Evolutionary conservation across 306 rosid genomes (phyloP).

Genomic region (Luffa acutangula): DNA sequence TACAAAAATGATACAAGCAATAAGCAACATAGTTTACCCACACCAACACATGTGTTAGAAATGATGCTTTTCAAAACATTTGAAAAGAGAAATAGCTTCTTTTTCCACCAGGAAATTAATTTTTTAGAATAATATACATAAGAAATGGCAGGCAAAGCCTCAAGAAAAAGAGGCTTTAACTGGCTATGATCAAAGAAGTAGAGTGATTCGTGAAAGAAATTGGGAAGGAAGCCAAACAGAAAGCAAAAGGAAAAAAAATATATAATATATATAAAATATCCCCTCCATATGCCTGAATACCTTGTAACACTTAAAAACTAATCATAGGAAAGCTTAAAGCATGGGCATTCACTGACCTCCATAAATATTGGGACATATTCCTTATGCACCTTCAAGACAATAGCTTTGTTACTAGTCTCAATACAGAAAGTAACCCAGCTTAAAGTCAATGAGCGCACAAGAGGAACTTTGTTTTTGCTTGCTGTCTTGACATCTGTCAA

Average conservation of each 20-base stretch:
- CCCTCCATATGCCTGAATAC: neutral
- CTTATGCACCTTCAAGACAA: conserved; percentile 73
- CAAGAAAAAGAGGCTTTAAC: neutral
- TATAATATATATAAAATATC: neutral
- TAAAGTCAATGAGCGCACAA: conserved; percentile 79
- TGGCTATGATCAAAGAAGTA: neutral
- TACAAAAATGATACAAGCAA: neutral
- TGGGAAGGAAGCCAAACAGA: neutral
- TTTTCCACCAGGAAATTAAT: neutral
- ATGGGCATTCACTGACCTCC: conserved; percentile 62
- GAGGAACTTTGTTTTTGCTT: conserved; percentile 92
- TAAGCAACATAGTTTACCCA: neutral
- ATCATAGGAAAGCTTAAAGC: neutral
- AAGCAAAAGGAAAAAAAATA: neutral
- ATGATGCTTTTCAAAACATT: neutral
- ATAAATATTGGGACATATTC: conserved; percentile 93
- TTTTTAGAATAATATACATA: neutral
- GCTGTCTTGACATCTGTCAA: conserved; percentile 72
- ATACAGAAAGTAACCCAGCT: conserved; percentile 89
- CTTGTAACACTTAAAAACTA: neutral
- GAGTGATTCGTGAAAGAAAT: neutral
- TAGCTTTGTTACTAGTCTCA: conserved; percentile 76
- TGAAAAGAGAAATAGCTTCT: neutral
- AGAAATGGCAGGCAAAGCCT: neutral
- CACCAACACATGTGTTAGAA: neutral